Evolutionary conservation across 225 moss, liverwort and hornwort species (phyloP), one percentile per base, ranked within the genome.

Genomic region (Takakia lepidozioides): DNA sequence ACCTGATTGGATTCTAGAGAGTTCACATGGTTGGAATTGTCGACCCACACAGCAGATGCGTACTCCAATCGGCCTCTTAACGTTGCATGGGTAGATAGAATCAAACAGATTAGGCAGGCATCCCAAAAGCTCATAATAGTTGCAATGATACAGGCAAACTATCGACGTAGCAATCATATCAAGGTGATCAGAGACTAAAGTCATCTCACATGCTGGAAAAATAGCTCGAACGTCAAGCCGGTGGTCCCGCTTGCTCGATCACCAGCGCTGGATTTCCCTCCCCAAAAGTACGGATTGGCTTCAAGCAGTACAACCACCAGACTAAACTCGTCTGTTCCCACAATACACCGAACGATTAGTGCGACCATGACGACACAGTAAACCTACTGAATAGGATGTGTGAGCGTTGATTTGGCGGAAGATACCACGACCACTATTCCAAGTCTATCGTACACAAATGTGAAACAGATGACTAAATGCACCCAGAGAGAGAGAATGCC

Each of bases 211-310:
- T 95, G 79, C 54, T 90, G 78, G 41, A 95, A 68, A 65, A 80
- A 87, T 25, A 60, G 76, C 34, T 87, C 84, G 35, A 95, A 95
- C 0, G 84, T 65, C 28, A 90, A 49, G 27, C 62, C 58, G 35
- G 62, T 36, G 2, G 74, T 25, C 10, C 62, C 67, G 40, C 58
- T 51, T 4, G 73, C 54, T 43, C 56, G 68, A 23, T 55, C 55
- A 19, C 52, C 60, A 32, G 36, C 43, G n/a, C 39, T 48, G 22
- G 51, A 57, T 34, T 68, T 67, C 43, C 55, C 74, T 51, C 95
- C 84, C 95, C 95, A 95, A 56, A 90, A 87, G 46, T 75, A 90
- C 11, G 95, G 90, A 65, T 95, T 95, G 10, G 82, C 84, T 47
- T 95, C 95, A 48, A 95, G 51, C 25, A 95, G 55, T 51, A 95